Evolutionary conservation across 192 early-diverging fungal genomes (phyloP).

Genomic region (Umbelopsis vinacea): DNA sequence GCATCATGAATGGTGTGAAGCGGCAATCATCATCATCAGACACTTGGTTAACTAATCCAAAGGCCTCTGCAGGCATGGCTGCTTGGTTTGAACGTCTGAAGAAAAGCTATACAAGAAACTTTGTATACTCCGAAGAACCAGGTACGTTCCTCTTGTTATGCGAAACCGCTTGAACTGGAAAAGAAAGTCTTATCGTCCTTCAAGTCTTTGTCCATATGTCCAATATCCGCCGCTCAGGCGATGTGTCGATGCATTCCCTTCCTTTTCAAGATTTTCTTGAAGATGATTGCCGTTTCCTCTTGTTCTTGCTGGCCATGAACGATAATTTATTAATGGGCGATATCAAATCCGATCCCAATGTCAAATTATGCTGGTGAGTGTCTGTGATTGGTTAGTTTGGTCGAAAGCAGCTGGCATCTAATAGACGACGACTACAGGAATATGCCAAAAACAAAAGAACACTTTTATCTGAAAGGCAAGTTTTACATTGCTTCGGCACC

Average conservation of each 20-base stretch:
- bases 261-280: conserved; percentile 70
- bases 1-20: conserved; percentile 16
- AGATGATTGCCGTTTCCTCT: conserved; percentile 61
- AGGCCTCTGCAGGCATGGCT: conserved; percentile 7
- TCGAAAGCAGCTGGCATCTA: neutral
- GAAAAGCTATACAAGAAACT: conserved; percentile 40
- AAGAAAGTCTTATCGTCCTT: neutral
- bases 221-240: conserved; percentile 47
- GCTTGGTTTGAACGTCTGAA: conserved; percentile 31
- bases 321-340: conserved; percentile 73
- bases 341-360: conserved; percentile 66
- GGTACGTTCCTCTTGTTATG: neutral
- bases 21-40: conserved; percentile 19
- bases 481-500: conserved; percentile 76
- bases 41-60: neutral
- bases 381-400: neutral
- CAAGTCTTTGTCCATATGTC: conserved; percentile 43
- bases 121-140: conserved; percentile 25
- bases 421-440: conserved; percentile 46
- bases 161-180: too few relatives aligned
- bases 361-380: conserved; percentile 67
- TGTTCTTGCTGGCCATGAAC: conserved; percentile 69
- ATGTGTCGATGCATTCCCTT: conserved; percentile 59
- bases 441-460: conserved; percentile 72
- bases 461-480: conserved; percentile 68